Evolutionary conservation across 2,329 filamentous ascomycete species (phyloP).

Genomic region (Mycosphaerella sp.): DNA sequence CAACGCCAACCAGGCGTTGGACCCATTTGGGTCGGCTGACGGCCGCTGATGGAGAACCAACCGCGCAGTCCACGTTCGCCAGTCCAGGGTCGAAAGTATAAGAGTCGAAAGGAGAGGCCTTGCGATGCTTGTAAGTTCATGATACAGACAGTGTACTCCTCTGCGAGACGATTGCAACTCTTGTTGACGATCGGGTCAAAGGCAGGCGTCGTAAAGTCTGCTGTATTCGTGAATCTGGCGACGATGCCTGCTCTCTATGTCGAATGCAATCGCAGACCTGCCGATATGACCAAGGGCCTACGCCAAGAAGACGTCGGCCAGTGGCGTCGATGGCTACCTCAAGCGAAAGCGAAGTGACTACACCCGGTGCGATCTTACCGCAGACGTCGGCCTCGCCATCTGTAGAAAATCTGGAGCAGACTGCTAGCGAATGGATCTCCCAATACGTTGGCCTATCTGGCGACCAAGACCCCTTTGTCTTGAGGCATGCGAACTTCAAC

Average conservation of each 20-base stretch:
- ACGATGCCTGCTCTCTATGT: constrained; percentile 22
- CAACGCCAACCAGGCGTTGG: background rate
- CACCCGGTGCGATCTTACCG: background rate
- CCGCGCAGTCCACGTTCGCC: constrained; percentile 1
- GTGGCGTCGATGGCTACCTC: constrained; percentile 1
- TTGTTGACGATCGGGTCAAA: background rate
- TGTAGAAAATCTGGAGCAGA: background rate
- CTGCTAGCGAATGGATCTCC: constrained; percentile 19
- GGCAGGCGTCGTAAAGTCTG: constrained; percentile 21
- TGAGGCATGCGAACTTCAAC: constrained; percentile 22
- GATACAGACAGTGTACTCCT: background rate
- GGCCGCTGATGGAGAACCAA: constrained; percentile 8
- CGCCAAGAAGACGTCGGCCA: constrained; percentile 19
- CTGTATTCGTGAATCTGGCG: constrained; percentile 23
- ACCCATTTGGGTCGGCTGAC: background rate
- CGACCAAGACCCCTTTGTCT: constrained; percentile 22
- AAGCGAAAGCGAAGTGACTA: constrained; percentile 2
- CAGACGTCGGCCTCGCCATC: background rate
- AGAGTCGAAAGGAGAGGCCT: constrained; percentile 23
- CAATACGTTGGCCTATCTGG: constrained; percentile 21
- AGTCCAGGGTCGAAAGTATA: constrained; percentile 21
- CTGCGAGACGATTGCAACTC: background rate
- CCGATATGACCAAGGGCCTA: constrained; percentile 22
- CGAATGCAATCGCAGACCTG: constrained; percentile 21
- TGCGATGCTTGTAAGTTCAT: constrained; percentile 19